These are phyloP conservation scores for Selenicereus undatus DNA, from an alignment of 148 eudicot species.

Conservation along the genomic window DNA sequence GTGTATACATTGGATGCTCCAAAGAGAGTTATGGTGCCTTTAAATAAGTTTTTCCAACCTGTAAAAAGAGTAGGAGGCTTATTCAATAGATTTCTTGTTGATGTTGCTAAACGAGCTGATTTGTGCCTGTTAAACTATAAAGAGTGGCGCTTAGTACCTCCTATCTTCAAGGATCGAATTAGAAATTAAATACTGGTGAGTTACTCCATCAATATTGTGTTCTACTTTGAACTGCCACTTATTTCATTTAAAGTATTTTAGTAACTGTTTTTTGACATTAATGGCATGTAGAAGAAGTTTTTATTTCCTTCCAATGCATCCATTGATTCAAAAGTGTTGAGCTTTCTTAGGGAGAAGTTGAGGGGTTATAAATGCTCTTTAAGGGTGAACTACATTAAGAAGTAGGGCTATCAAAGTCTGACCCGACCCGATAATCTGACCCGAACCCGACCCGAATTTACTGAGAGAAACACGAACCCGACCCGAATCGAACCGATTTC, in stretches of 20 bases:
- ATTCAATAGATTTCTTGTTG: background rate
- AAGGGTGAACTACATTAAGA: background rate
- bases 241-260: no score
- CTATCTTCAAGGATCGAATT: background rate
- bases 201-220: background rate
- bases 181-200: background rate
- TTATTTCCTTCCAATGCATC: background rate
- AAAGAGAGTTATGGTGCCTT: background rate
- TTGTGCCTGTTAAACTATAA: background rate
- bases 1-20: background rate
- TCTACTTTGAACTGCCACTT: no score
- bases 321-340: background rate
- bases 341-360: no score
- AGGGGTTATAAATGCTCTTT: no score
- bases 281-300: background rate
- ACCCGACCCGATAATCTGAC: no score
- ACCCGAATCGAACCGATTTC: no score
- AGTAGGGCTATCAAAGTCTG: no score
- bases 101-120: background rate
- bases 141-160: background rate
- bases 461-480: no score
- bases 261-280: no score
- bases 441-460: no score
- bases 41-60: background rate
- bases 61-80: background rate